Conservation (phyloP, 2,329 filamentous ascomycete species). For the Zymoseptoria ardabiliae region DNA sequence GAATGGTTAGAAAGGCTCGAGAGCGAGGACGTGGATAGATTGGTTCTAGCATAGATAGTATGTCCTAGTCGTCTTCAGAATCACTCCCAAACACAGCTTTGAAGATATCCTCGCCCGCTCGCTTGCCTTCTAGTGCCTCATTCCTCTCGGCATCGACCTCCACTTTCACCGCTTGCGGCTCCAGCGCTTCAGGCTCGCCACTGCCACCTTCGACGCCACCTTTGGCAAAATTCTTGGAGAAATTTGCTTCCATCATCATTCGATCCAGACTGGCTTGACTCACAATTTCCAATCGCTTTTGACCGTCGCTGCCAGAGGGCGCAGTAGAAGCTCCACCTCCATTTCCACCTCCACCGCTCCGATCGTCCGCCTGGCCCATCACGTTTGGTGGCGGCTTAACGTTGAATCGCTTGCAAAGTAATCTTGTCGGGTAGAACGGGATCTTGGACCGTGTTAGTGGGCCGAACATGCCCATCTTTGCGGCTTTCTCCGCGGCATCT, state of each 20-base stretch:
- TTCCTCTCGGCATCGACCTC: constrained; percentile 66
- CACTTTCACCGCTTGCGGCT: constrained; percentile 13
- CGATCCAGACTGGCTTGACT: constrained; percentile 50
- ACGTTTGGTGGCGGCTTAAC: constrained; percentile 67
- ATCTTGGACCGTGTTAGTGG: constrained; percentile 66
- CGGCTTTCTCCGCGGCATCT: constrained; percentile 79
- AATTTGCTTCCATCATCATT: constrained; percentile 44
- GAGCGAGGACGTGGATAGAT: neutral
- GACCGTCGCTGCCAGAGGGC: constrained; percentile 34
- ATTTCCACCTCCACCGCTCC: constrained; percentile 15
- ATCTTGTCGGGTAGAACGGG: constrained; percentile 70
- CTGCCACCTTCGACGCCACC: constrained; percentile 12
- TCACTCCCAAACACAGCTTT: constrained; percentile 89
- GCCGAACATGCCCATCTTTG: constrained; percentile 87
- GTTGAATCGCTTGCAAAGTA: constrained; percentile 93
- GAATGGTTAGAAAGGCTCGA: neutral
- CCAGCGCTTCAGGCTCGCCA: constrained; percentile 8
- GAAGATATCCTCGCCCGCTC: constrained; percentile 74
- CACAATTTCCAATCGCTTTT: constrained; percentile 48
- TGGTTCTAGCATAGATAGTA: neutral
- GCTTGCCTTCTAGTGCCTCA: constrained; percentile 65
- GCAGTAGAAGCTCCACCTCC: constrained; percentile 29
- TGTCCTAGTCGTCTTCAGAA: constrained; percentile 30
- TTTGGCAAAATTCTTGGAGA: constrained; percentile 1
- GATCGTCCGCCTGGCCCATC: constrained; percentile 28